Base-by-base conservation (phyloP, 2,329 filamentous ascomycete genomes). In the Macrophomina tecta region DNA sequence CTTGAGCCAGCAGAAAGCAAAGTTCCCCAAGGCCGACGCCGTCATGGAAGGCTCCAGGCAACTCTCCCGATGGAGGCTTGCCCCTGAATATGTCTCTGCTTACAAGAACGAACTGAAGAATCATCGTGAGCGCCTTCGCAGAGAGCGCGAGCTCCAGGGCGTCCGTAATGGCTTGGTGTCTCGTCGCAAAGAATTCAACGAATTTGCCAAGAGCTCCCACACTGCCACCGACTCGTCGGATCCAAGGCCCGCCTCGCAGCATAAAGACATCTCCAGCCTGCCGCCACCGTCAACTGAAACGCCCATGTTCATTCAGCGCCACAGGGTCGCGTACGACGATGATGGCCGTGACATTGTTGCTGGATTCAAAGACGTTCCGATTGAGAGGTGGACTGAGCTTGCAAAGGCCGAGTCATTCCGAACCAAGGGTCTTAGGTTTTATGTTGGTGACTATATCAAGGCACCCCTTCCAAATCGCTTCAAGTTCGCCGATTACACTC, bases 401-500 rank as follows among this genome's bases (percentile, higher is more conserved):
- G 40, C 36, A 4, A 9, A 34, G 18, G 48, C 46, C 12, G 12
- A 46, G 9, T 55, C 63, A 3, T 48, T 65, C 30, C 23, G 34
- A 32, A 28, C 2, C 5, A 23, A 55, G n/a, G 36, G 38, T 16
- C 9, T 36, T 8, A 38, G 9, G 28, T 65, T 46, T 28, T 32
- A 16, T 30, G 12, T 32, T n/a, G 63, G 63, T 9, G 63, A 65
- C 51, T 65, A 46, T 40, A 45, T 56, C 49, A 65, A 65, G 28
- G 40, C 38, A 0, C 63, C 63, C 28, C 52, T 65, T 28, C 63
- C 63, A 5, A 65, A 56, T 32, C 49, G 40, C 28, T 65, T 65
- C 63, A 52, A 56, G 38, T 65, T 48, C n/a, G 40, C 63, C 34
- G 58, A 62, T 53, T 64, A 52, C 23, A 28, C 36, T n/a, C 61